These are phyloP conservation scores for Coleophoma eucalyptorum DNA, from an alignment of 2,329 filamentous ascomycete species.

Conservation along the genomic window DNA sequence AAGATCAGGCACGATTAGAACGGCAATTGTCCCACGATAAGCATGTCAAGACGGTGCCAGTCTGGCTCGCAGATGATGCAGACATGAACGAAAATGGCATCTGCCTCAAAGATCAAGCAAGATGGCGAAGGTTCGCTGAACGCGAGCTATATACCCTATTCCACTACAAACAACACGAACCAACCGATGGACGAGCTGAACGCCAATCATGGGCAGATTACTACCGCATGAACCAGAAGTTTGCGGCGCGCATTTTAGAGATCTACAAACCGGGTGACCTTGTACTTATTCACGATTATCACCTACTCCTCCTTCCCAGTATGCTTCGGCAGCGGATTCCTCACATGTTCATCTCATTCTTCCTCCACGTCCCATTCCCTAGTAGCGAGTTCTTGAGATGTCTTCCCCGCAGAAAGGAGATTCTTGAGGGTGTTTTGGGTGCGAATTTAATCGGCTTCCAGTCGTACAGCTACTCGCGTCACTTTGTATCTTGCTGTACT, in stretches of 20 bases:
- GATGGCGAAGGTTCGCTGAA: slow-evolving; percentile 90
- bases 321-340: slow-evolving; percentile 82
- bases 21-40: slow-evolving; percentile 68
- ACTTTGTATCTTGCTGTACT: slow-evolving; percentile 93
- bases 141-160: slow-evolving; percentile 89
- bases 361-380: slow-evolving; percentile 89
- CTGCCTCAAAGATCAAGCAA: slow-evolving; percentile 72
- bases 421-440: slow-evolving; percentile 84
- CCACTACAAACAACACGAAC: slow-evolving; percentile 94
- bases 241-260: slow-evolving; percentile 83
- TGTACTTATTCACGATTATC: slow-evolving; percentile 91
- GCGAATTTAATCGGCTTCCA: slow-evolving; percentile 95
- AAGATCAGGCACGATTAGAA: slow-evolving; percentile 72
- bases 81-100: slow-evolving; percentile 64
- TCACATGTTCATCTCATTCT: slow-evolving; percentile 92
- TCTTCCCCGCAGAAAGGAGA: slow-evolving; percentile 81
- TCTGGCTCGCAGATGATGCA: slow-evolving; percentile 81
- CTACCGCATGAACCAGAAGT: slow-evolving; percentile 86
- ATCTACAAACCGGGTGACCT: slow-evolving; percentile 91
- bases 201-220: slow-evolving; percentile 89
- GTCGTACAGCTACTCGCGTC: slow-evolving; percentile 89
- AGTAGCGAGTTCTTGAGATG: slow-evolving; percentile 95
- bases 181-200: slow-evolving; percentile 78
- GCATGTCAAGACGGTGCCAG: slow-evolving; percentile 75
- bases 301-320: slow-evolving; percentile 83